A percentile compares a stretch with the other conserved stretches of the same genome.
These are phyloP conservation scores for Backusella westeae DNA, from an alignment of 192 early-diverging fungal species.

Conservation along the genomic window DNA sequence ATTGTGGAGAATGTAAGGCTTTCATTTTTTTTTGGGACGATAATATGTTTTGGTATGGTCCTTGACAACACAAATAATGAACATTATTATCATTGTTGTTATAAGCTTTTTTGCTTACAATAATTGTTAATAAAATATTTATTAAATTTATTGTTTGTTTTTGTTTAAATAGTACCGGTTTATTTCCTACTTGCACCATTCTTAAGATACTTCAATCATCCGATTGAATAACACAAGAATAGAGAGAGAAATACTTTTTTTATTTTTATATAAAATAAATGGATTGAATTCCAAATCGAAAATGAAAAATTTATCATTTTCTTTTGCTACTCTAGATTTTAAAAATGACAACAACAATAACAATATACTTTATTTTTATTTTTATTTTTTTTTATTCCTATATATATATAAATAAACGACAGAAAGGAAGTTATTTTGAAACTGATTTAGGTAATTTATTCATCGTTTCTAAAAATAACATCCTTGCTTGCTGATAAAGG, in stretches of 20 bases:
- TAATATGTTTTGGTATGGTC: constrained; percentile 7
- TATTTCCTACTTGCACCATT: constrained; percentile 5
- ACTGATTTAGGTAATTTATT: not conserved
- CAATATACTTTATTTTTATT: not conserved
- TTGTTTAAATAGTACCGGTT: constrained; percentile 1
- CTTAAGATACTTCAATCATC: not conserved
- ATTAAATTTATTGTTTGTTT: not conserved
- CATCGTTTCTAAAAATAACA: not conserved
- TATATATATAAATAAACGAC: not conserved
- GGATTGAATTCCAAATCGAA: no score
- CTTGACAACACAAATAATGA: not conserved
- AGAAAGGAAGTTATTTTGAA: not conserved
- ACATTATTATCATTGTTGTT: not conserved
- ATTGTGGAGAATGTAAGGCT: not conserved
- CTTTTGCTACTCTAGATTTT: no score
- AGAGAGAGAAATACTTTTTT: no score
- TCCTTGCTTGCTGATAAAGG: not conserved
- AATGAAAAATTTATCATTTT: no score
- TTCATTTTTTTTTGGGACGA: not conserved
- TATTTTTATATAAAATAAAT: no score
- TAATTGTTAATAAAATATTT: not conserved
- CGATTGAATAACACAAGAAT: not conserved
- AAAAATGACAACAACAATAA: no score
- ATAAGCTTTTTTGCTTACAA: not conserved
- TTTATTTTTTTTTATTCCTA: not conserved